These are phyloP conservation scores for Sideroxylon spinosum DNA, from an alignment of 179 eudicot genomes.

Conservation along the genomic window DNA sequence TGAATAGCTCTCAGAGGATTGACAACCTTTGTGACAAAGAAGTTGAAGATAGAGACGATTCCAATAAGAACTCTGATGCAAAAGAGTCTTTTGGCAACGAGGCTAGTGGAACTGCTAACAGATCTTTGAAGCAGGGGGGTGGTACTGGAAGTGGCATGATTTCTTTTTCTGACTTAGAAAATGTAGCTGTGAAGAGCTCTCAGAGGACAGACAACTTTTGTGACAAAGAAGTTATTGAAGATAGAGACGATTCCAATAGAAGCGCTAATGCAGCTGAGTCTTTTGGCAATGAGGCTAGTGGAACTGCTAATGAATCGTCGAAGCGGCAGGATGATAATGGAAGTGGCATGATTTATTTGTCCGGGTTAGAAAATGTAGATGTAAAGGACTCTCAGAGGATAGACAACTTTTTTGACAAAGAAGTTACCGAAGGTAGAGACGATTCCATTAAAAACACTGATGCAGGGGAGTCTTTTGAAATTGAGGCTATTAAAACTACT, in stretches of 20 bases:
- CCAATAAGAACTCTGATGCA: background rate
- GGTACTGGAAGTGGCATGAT: background rate
- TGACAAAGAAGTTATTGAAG: conserved; percentile 28
- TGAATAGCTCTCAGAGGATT: conserved; percentile 13
- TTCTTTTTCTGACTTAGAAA: background rate
- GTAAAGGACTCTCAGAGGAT: conserved; percentile 14
- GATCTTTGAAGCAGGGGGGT: conserved; percentile 15
- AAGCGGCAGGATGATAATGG: conserved; percentile 14
- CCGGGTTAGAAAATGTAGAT: conserved; percentile 1
- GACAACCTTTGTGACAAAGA: conserved; percentile 22
- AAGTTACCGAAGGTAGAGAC: conserved; percentile 33
- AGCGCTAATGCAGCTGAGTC: conserved; percentile 12
- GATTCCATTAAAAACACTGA: conserved; percentile 21
- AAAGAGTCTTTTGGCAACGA: conserved; percentile 14
- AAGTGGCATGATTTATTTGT: background rate
- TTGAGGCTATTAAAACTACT: conserved; percentile 20
- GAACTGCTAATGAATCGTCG: conserved; percentile 16
- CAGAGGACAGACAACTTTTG: conserved; percentile 1
- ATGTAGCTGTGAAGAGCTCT: background rate
- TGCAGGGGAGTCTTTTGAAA: conserved; percentile 16
- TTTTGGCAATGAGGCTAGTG: conserved; percentile 18
- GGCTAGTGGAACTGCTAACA: conserved; percentile 17
- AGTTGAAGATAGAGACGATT: conserved; percentile 22
- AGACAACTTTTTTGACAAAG: conserved; percentile 20
- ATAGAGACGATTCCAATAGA: conserved; percentile 27